phyloP scores from a whole-genome alignment of 1,139 yeast genomes.

The Entelexis paramagnoliae region DNA sequence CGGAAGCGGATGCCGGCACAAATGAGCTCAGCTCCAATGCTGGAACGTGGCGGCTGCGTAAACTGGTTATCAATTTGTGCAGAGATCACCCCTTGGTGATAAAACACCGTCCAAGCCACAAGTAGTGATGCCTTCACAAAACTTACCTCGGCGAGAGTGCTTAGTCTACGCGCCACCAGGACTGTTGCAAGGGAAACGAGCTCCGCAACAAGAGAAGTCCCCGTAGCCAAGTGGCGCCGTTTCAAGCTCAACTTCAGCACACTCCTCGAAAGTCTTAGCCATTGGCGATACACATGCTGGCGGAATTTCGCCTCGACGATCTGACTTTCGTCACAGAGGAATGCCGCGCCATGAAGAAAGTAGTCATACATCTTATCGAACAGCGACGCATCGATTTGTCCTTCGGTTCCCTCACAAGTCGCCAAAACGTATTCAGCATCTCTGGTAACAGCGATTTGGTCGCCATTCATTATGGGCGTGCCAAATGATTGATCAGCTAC shows the following conservation, averaged over 20 bases:
- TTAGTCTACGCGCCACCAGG: constrained; percentile 4
- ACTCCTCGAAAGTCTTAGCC: constrained; percentile 13
- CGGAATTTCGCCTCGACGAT: constrained; percentile 10
- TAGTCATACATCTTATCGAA: constrained; percentile 15
- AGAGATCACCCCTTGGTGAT: constrained; percentile 10
- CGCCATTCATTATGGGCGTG: constrained; percentile 5
- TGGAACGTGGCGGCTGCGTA: background rate
- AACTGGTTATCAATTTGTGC: constrained; percentile 10
- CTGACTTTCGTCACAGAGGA: constrained; percentile 19
- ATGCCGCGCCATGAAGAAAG: constrained; percentile 12
- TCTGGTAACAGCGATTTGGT: background rate
- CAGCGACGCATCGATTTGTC: background rate
- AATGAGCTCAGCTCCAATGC: constrained; percentile 15
- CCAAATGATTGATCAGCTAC: constrained; percentile 2
- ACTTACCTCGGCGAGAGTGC: background rate
- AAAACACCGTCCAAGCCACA: constrained; percentile 10
- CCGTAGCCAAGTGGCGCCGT: background rate
- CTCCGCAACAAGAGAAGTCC: background rate
- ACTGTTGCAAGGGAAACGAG: constrained; percentile 7
- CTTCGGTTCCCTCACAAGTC: constrained; percentile 1
- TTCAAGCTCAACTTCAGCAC: constrained; percentile 4
- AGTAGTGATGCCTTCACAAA: background rate
- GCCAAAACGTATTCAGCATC: constrained; percentile 11
- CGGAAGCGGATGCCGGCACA: background rate
- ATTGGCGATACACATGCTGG: constrained; percentile 9